Base-by-base conservation (phyloP, 768 basidiomycete species). In the Podaxis sp. region DNA sequence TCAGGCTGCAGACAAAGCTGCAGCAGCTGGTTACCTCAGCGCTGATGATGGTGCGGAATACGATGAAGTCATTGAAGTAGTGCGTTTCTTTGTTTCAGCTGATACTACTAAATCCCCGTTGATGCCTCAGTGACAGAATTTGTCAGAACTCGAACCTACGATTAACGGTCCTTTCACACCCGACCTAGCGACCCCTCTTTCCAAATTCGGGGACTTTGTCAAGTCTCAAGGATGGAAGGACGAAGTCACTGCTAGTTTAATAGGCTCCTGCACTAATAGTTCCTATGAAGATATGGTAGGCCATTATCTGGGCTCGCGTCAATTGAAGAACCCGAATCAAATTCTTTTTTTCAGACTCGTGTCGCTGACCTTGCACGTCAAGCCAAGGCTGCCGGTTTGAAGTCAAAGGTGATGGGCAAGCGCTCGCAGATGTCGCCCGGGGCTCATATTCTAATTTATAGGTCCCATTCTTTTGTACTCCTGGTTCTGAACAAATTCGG, bases 191-290 rank as follows among this genome's bases (percentile, higher is more conserved):
- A 99, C 95, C 0, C 95, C 96, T 11, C 75, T 99, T 13, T 97
- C 96, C 13, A 87, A 89, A 69, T 99, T 99, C 71, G 88, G 86
- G 33, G 70, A 80, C 4, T 88, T 96, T 72, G 81, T 98, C 19
- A 79, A 87, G 72, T 85, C 89, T 66, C 90, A 94, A 74, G 90
- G 90, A 11, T 99, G 96, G 94, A 95, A 94, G 73, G 93, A 95
- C 70, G 90, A 93, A 73, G 79, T 99, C 57, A 91, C 95, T 11
- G 96, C 95, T 24, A 87, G 83, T 55, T 82, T 99, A 28, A 99
- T 99, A 70, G 97, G 97, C 24, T 97, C 95, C n/a, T 99, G 97
- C 75, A 99, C 97, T 33, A 99, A 99, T 74, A 97, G 95, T 63
- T 97, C 95, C 4, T 99, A 99, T 72, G 93, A 96, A 73, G 93